These are phyloP conservation scores for Lactarius sanguifluus DNA, from an alignment of 768 basidiomycete genomes.

Conservation along the genomic window DNA sequence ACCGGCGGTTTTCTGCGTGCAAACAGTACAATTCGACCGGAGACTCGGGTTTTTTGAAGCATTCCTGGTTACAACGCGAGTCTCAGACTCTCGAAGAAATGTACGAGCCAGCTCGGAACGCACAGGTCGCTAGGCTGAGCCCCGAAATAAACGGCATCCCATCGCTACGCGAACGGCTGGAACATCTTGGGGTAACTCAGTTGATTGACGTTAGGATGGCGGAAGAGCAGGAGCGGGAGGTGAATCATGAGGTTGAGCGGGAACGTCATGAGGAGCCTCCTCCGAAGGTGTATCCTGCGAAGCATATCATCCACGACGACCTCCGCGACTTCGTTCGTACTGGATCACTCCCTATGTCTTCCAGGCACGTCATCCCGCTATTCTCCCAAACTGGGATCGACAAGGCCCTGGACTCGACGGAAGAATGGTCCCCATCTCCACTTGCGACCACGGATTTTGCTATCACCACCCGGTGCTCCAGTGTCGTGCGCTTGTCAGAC, in stretches of 20 bases:
- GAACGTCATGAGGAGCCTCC: background rate
- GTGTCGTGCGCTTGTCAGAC: background rate
- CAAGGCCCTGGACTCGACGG: background rate
- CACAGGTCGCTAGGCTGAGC: background rate
- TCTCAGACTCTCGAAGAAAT: conserved; percentile 6
- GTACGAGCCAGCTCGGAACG: background rate
- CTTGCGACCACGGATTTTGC: background rate
- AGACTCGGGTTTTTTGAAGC: background rate
- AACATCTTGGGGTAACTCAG: background rate
- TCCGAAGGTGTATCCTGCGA: background rate
- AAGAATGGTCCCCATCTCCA: background rate
- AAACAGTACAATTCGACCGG: background rate
- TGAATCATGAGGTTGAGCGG: background rate
- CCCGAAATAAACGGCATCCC: background rate
- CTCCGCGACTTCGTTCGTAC: background rate
- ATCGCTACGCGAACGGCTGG: background rate
- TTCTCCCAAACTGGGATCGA: background rate
- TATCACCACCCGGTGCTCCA: background rate
- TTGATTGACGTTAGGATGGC: background rate
- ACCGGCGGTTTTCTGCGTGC: background rate
- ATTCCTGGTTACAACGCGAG: conserved; percentile 1
- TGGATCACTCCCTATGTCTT: background rate
- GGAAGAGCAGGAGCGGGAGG: conserved; percentile 12
- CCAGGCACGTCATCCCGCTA: background rate
- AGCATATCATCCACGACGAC: background rate